Percentiles rank a stretch among this genome's conserved stretches.
These are phyloP conservation scores for Staphylotrichum longicolle DNA, from an alignment of 495 filamentous ascomycete genomes.

Conservation along the genomic window DNA sequence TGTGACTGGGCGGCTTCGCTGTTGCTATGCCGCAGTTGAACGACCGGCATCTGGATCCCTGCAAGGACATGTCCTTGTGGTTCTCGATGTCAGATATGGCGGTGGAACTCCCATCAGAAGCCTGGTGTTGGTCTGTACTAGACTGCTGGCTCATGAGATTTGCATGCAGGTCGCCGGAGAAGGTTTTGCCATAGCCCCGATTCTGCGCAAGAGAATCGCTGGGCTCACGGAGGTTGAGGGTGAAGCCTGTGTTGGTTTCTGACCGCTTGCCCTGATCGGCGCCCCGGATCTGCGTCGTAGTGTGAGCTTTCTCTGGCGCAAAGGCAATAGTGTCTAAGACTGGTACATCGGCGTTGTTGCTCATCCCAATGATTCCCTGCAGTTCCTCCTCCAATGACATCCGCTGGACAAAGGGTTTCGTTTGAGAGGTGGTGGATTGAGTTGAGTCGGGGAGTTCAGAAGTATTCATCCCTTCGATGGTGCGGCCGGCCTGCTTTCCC, in stretches of 20 bases:
- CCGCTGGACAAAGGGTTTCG: not conserved
- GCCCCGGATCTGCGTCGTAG: not conserved
- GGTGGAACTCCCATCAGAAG: not conserved
- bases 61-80: not conserved
- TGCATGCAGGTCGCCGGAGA: too few relatives aligned
- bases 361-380: too few relatives aligned
- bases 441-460: not conserved
- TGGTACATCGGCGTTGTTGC: not conserved
- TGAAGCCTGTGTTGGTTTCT: not conserved
- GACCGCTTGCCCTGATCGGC: too few relatives aligned
- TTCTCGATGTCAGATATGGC: not conserved
- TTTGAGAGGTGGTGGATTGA: not conserved
- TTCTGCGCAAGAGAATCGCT: not conserved
- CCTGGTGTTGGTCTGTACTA: too few relatives aligned
- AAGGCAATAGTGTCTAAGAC: too few relatives aligned
- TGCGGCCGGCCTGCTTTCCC: not conserved
- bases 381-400: not conserved
- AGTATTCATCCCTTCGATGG: not conserved
- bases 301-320: too few relatives aligned
- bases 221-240: not conserved
- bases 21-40: too few relatives aligned
- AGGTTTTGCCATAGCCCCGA: too few relatives aligned
- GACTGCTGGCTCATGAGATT: too few relatives aligned
- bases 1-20: too few relatives aligned
- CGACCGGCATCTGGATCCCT: not conserved